phyloP scores from a whole-genome alignment of 495 filamentous ascomycete genomes.

The Aspergillus kassunensis region DNA sequence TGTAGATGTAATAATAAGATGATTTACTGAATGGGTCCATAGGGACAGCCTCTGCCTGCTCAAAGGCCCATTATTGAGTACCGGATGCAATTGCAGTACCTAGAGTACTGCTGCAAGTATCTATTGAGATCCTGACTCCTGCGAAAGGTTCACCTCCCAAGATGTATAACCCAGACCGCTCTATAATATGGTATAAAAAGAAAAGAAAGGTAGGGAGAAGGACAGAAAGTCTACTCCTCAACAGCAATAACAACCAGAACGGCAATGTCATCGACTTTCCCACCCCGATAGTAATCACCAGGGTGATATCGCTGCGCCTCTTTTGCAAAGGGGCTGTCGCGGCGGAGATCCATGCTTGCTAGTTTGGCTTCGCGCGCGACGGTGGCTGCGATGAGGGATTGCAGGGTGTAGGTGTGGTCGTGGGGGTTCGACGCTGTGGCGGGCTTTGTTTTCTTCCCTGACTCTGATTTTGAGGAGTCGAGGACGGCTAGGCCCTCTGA shows the following conservation, averaged over 20 bases:
- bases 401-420: slow-evolving; percentile 45
- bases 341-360: slow-evolving; percentile 69
- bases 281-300: slow-evolving; percentile 75
- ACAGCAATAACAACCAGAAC: slow-evolving; percentile 72
- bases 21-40: too few species aligned
- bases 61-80: too few species aligned
- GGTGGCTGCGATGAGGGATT: slow-evolving; percentile 70
- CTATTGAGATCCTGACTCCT: too few species aligned
- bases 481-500: slow-evolving; percentile 35
- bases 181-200: neutral
- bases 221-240: slow-evolving; percentile 19
- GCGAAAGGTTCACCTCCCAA: too few species aligned
- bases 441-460: neutral
- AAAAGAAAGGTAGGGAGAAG: neutral
- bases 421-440: slow-evolving; percentile 9
- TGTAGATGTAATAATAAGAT: too few species aligned
- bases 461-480: slow-evolving; percentile 11
- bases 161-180: neutral
- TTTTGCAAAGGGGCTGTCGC: slow-evolving; percentile 90
- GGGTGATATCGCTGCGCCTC: slow-evolving; percentile 86
- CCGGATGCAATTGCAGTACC: too few species aligned
- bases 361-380: slow-evolving; percentile 77
- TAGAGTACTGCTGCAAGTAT: too few species aligned
- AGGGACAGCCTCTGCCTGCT: too few species aligned
- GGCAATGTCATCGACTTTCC: slow-evolving; percentile 90